Base-by-base conservation (phyloP, 2,329 filamentous ascomycete species). In the Colletotrichum sp. region DNA sequence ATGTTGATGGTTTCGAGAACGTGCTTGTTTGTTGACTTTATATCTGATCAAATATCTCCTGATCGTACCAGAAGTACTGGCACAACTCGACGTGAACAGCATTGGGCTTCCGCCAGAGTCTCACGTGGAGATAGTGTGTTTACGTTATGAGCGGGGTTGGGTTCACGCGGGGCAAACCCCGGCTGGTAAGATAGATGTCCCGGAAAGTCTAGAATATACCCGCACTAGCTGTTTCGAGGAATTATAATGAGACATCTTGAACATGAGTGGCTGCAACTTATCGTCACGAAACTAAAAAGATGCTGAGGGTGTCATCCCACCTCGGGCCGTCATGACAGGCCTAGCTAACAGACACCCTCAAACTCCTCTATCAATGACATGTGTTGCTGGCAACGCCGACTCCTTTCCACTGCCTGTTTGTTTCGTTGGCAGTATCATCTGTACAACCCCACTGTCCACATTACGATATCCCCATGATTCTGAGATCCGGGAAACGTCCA, bases 241-340 rank as follows among this genome's bases (percentile, higher is more conserved):
- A 62, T 62, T 62, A 27, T 22, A 62, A 62, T 62, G 59, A 62
- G 59, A 62, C 59, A 62, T 34, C 29, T 62, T 34, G 11, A 32
- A n/a, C 9, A 62, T 62, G 59, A 62, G 16, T 62, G 59, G 59
- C 59, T 32, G 59, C 15, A 12, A 30, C 11, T 34, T 62, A 59
- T 59, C 27, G 27, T 59, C 29, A 34, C 15, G 11, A 62, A 62
- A 15, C 29, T 62, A 62, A 62, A 25, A 59, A 9, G 25, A 29
- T 16, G n/a, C 27, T 13, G 44, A 7, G 44, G 11, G 52, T 57
- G 25, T 59, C 25, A 27, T 59, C 55, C 55, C 55, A 59, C 44
- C 44, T 52, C 44, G 44, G 44, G 44, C 44, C 44, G 44, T 13
- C 44, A 52, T 13, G 44, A 13, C 11, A n/a, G 44, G 44, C 44